phyloP scores from a whole-genome alignment of 2,329 filamentous ascomycete species.

The Paraphaeosphaeria sporulosa region DNA sequence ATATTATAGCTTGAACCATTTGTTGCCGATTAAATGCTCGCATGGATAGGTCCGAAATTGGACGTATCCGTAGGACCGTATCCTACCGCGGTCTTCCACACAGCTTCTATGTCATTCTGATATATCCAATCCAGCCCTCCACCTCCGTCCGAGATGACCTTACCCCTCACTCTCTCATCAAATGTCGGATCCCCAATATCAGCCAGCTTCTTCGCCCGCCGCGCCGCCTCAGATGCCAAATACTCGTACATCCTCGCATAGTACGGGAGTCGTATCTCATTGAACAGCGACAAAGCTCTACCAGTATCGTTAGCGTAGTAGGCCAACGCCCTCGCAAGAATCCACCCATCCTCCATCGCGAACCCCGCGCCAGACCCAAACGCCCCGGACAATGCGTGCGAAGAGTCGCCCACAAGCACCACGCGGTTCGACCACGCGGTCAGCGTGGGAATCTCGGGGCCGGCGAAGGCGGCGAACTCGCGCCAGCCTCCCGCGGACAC shows the following conservation, averaged over 20 bases:
- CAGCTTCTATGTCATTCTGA: slow-evolving; percentile 51
- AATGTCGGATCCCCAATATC: slow-evolving; percentile 28
- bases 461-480: slow-evolving; percentile 59
- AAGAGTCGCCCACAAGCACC: slow-evolving; percentile 63
- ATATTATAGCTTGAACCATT: no score
- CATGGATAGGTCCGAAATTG: neutral
- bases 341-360: slow-evolving; percentile 57
- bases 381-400: slow-evolving; percentile 60
- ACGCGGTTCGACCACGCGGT: slow-evolving; percentile 53
- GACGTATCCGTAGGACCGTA: neutral
- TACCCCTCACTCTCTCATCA: slow-evolving; percentile 38
- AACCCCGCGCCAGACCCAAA: slow-evolving; percentile 57
- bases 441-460: slow-evolving; percentile 53
- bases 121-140: slow-evolving; percentile 53
- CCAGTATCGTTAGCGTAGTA: slow-evolving; percentile 25
- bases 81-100: slow-evolving; percentile 35
- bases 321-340: slow-evolving; percentile 47
- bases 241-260: slow-evolving; percentile 52
- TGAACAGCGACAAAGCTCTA: slow-evolving; percentile 49
- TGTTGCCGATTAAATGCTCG: neutral
- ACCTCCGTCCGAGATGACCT: slow-evolving; percentile 42
- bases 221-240: slow-evolving; percentile 30
- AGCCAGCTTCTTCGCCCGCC: slow-evolving; percentile 13
- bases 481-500: slow-evolving; percentile 54
- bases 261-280: slow-evolving; percentile 51